Percentiles rank a stretch among this genome's conserved stretches.
These are phyloP conservation scores for Erysiphe pulchra DNA, from an alignment of 2,329 filamentous ascomycete species.

Conservation along the genomic window DNA sequence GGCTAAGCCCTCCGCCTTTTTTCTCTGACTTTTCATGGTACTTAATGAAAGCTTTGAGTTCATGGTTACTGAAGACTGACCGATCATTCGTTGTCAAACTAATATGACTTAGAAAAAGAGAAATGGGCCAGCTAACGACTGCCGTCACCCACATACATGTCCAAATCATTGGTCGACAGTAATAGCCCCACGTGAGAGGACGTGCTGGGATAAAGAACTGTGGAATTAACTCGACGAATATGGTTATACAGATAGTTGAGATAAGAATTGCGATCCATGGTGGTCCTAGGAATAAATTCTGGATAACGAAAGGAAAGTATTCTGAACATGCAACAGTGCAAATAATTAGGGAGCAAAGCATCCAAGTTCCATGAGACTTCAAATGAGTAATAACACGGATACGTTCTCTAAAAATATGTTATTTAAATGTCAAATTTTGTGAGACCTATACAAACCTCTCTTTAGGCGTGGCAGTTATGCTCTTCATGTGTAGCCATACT, in stretches of 20 bases:
- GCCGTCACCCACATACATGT: constrained; percentile 8
- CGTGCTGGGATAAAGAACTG: constrained; percentile 8
- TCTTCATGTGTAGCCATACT: constrained; percentile 7
- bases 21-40: constrained; percentile 7
- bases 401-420: constrained; percentile 4
- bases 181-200: constrained; percentile 8
- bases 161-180: constrained; percentile 9
- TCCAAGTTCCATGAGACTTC: constrained; percentile 8
- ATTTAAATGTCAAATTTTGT: background rate
- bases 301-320: constrained; percentile 8
- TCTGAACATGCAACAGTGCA: constrained; percentile 8
- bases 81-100: constrained; percentile 1
- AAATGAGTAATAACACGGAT: constrained; percentile 5
- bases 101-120: constrained; percentile 6
- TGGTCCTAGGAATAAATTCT: constrained; percentile 3
- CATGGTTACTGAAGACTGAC: constrained; percentile 6
- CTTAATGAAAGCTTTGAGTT: constrained; percentile 7
- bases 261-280: constrained; percentile 7
- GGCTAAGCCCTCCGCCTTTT: constrained; percentile 6
- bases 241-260: constrained; percentile 7
- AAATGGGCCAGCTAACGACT: constrained; percentile 7
- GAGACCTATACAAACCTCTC: constrained; percentile 4
- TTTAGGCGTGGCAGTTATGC: constrained; percentile 4
- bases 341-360: constrained; percentile 10
- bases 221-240: constrained; percentile 10